Percentiles rank a stretch among this genome's conserved stretches.
Evolutionary conservation across 108 stramenopile genomes (phyloP).

Genomic region (Asterionellopsis glacialis): DNA sequence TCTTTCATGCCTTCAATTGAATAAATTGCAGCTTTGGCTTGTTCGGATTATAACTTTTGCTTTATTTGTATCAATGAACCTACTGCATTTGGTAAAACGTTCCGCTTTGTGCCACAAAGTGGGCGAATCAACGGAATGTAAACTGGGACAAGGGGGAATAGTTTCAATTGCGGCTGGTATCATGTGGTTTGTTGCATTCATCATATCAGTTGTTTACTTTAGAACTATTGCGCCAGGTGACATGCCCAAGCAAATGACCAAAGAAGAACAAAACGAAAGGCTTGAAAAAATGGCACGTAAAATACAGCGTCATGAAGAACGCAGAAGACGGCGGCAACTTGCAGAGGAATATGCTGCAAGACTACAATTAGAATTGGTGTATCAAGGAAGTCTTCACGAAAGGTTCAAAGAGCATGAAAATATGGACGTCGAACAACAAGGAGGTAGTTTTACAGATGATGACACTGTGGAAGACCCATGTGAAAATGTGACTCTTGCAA

Average conservation of each 20-base stretch:
- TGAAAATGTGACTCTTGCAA: too few relatives aligned
- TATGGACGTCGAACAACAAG: too few relatives aligned
- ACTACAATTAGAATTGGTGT: too few relatives aligned
- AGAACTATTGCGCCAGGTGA: constrained; percentile 21
- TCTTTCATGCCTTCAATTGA: constrained; percentile 26
- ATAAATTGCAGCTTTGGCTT: constrained; percentile 26
- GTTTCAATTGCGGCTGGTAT: constrained; percentile 22
- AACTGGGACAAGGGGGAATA: constrained; percentile 35
- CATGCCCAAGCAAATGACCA: background rate
- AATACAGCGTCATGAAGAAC: too few relatives aligned
- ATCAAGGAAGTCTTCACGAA: too few relatives aligned
- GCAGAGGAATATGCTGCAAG: too few relatives aligned
- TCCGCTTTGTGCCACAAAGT: constrained; percentile 25
- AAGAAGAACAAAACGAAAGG: too few relatives aligned
- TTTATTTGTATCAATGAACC: constrained; percentile 5
- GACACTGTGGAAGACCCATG: too few relatives aligned
- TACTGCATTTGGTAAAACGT: constrained; percentile 12
- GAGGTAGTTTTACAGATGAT: too few relatives aligned
- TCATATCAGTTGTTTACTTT: constrained; percentile 31
- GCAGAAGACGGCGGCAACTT: too few relatives aligned
- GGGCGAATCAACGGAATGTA: constrained; percentile 21
- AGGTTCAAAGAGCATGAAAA: too few relatives aligned
- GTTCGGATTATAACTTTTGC: constrained; percentile 1
- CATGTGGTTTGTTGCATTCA: constrained; percentile 29
- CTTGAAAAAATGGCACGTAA: too few relatives aligned